phyloP scores from a whole-genome alignment of 495 filamentous ascomycete species.

The Xylaria sp. region DNA sequence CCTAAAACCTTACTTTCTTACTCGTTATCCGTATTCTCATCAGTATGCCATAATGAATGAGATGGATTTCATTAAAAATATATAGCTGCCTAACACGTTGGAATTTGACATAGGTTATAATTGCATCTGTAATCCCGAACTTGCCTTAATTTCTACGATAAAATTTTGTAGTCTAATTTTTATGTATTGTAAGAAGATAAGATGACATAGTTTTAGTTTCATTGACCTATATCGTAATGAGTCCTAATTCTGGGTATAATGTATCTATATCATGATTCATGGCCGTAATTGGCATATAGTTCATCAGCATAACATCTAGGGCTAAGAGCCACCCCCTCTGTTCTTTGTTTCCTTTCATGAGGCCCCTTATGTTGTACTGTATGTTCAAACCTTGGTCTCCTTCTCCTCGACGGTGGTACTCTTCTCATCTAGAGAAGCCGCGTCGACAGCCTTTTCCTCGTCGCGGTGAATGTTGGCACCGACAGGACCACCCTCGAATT shows the following conservation, averaged over 20 bases:
- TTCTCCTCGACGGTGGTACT: slow-evolving; percentile 6
- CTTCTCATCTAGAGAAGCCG: slow-evolving; percentile 29
- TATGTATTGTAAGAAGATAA: background rate
- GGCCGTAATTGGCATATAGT: background rate
- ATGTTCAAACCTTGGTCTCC: slow-evolving; percentile 10
- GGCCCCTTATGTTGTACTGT: background rate
- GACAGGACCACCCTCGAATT: slow-evolving; percentile 68
- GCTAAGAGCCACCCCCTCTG: background rate
- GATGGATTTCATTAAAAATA: no score
- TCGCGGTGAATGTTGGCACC: slow-evolving; percentile 53
- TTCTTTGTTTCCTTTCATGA: background rate
- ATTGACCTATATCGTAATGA: background rate
- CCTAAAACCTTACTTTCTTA: no score
- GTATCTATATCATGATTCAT: background rate
- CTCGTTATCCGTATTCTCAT: no score
- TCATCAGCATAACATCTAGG: background rate
- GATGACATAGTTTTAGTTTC: background rate
- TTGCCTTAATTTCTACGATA: background rate
- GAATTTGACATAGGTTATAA: background rate
- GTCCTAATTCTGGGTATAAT: background rate
- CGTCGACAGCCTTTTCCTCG: slow-evolving; percentile 33
- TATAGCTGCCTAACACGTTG: no score
- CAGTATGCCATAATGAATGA: no score
- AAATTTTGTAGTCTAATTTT: background rate
- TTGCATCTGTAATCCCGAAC: background rate